Conservation (phyloP, 2,329 filamentous ascomycete genomes). For the Penicillium hesseltinei region DNA sequence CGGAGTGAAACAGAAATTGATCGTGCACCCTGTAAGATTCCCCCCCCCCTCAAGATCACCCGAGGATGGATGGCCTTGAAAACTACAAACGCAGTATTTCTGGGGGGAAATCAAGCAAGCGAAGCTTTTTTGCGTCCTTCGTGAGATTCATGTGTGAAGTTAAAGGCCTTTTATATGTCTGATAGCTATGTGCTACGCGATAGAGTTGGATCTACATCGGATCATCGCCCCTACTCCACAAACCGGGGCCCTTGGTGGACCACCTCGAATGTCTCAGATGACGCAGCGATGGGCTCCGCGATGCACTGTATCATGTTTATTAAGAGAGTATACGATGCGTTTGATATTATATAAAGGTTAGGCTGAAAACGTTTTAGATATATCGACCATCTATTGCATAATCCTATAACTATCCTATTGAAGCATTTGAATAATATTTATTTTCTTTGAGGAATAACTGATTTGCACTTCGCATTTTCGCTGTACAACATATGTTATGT, state of each 20-base stretch:
- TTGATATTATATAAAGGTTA: no score
- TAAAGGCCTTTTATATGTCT: background rate
- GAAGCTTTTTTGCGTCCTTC: background rate
- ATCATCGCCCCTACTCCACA: conserved; percentile 5
- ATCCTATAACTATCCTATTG: background rate
- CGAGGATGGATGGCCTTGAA: background rate
- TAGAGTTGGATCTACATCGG: conserved; percentile 8
- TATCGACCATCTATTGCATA: background rate
- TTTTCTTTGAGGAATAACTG: background rate
- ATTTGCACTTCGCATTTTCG: background rate
- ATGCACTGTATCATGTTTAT: background rate
- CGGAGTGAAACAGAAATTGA: no score
- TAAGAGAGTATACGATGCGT: background rate
- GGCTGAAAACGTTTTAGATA: background rate
- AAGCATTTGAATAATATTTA: background rate
- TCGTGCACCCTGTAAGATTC: no score
- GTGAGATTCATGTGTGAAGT: background rate
- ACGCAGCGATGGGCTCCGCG: background rate
- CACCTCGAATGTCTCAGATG: background rate
- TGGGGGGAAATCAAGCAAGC: background rate
- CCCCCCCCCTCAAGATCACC: no score
- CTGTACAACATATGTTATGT: background rate
- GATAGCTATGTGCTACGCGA: background rate
- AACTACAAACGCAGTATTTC: no score
- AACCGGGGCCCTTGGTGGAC: background rate